These are phyloP conservation scores for Amborella trichopoda DNA, from an alignment of 164 flowering plant species.

Conservation along the genomic window DNA sequence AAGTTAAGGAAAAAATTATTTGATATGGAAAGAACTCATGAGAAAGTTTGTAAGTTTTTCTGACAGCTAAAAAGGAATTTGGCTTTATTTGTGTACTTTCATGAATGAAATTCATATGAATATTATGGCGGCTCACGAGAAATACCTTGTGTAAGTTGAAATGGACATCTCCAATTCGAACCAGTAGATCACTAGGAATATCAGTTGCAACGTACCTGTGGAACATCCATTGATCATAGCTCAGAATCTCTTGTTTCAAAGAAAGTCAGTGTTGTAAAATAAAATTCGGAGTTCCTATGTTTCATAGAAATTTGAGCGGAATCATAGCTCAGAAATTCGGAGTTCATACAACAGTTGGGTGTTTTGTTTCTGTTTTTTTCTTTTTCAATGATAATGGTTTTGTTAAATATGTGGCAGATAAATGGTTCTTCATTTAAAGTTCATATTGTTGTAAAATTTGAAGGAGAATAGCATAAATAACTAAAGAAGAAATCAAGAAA, in stretches of 20 bases:
- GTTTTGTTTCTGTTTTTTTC: too few relatives aligned
- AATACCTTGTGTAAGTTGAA: conserved; percentile 94
- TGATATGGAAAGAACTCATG: too few relatives aligned
- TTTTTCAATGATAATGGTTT: too few relatives aligned
- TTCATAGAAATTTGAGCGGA: background rate
- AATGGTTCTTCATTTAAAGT: too few relatives aligned
- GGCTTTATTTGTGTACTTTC: too few relatives aligned
- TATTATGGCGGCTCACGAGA: background rate
- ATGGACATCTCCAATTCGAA: conserved; percentile 52
- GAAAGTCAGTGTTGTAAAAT: background rate
- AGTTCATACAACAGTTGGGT: background rate
- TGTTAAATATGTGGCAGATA: too few relatives aligned
- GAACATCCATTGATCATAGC: background rate
- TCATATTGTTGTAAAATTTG: background rate
- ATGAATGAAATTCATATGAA: background rate
- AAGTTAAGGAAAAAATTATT: too few relatives aligned
- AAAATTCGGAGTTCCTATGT: background rate
- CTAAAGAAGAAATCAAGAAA: background rate
- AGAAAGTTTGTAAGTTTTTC: too few relatives aligned
- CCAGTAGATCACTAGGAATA: conserved; percentile 80
- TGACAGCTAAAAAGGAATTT: too few relatives aligned
- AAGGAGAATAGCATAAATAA: background rate
- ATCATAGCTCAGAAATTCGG: background rate
- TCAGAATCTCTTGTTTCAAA: background rate
- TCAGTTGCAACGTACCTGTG: conserved; percentile 84